A percentile compares a stretch with the other conserved stretches of the same genome.
phyloP scores from a whole-genome alignment of 768 basidiomycete genomes.

The Lactifluus hygrophoroides region DNA sequence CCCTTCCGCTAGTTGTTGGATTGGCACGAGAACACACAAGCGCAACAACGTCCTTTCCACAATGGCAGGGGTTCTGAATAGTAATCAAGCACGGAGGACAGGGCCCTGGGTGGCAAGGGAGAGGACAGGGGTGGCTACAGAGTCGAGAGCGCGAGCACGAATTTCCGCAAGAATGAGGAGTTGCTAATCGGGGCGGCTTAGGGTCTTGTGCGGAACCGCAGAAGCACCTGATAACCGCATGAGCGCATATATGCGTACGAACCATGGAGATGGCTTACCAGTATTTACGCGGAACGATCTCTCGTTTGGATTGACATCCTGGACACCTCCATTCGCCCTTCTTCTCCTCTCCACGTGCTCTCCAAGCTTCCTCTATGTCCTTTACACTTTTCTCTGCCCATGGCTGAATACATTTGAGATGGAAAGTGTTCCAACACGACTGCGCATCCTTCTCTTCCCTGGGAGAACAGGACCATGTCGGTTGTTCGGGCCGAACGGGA shows the following conservation, averaged over 20 bases:
- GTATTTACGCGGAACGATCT: constrained; percentile 54
- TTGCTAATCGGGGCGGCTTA: constrained; percentile 55
- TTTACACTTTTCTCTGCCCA: constrained; percentile 84
- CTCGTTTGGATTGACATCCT: constrained; percentile 80
- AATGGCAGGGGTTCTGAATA: constrained; percentile 70
- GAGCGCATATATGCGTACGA: background rate
- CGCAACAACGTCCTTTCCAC: constrained; percentile 49
- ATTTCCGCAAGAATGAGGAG: constrained; percentile 70
- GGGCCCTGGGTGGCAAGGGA: constrained; percentile 89
- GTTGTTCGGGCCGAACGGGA: constrained; percentile 65
- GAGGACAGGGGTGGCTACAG: constrained; percentile 78
- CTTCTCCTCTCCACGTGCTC: constrained; percentile 55
- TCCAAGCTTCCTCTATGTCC: constrained; percentile 64
- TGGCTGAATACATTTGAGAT: constrained; percentile 78
- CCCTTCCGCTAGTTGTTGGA: constrained; percentile 18
- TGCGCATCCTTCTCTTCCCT: constrained; percentile 30
- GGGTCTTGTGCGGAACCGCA: constrained; percentile 72
- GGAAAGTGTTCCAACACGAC: constrained; percentile 88
- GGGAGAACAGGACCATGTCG: constrained; percentile 84
- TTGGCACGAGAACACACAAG: constrained; percentile 48
- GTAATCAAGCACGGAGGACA: constrained; percentile 91
- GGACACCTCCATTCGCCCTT: constrained; percentile 89
- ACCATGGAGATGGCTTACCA: constrained; percentile 37
- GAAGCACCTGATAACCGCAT: constrained; percentile 56
- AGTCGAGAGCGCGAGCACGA: constrained; percentile 52